phyloP scores from a whole-genome alignment of 805 yeast genomes.

The Yarrowia osloensis region DNA sequence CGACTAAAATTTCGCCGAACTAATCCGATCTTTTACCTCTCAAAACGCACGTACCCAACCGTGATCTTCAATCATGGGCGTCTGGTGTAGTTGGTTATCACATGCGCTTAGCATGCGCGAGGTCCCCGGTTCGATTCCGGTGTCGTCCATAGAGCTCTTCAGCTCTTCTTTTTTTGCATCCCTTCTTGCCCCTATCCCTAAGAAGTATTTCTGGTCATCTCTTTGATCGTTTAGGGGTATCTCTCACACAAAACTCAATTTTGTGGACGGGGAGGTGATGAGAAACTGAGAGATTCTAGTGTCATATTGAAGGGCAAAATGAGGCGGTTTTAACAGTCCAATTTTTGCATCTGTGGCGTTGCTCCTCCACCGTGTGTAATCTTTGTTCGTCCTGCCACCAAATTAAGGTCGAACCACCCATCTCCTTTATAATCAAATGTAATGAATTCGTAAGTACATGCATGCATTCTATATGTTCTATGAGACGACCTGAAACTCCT shows the following conservation, averaged over 20 bases:
- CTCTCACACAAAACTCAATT: not conserved
- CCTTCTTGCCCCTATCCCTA: not conserved
- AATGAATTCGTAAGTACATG: not conserved
- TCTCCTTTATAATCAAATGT: no score
- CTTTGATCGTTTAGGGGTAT: not conserved
- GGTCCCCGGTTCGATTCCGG: conserved; percentile 20
- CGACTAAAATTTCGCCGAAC: no score
- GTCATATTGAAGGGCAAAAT: no score
- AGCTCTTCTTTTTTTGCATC: not conserved
- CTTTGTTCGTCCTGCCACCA: no score
- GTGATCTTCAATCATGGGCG: not conserved
- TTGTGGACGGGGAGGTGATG: no score
- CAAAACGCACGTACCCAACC: not conserved
- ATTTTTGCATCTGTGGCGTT: no score
- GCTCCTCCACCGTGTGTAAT: no score
- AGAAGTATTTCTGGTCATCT: not conserved
- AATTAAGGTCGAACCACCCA: no score
- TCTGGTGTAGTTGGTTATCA: conserved; percentile 16
- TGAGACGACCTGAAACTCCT: not conserved
- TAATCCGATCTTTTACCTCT: not conserved
- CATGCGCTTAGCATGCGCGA: conserved; percentile 19
- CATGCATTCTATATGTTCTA: conserved; percentile 7
- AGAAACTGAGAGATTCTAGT: no score
- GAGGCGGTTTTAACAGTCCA: no score
- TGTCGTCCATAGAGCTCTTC: not conserved